Conservation (phyloP, 805 yeast genomes). For the Lipomyces spencermartinsiae region DNA sequence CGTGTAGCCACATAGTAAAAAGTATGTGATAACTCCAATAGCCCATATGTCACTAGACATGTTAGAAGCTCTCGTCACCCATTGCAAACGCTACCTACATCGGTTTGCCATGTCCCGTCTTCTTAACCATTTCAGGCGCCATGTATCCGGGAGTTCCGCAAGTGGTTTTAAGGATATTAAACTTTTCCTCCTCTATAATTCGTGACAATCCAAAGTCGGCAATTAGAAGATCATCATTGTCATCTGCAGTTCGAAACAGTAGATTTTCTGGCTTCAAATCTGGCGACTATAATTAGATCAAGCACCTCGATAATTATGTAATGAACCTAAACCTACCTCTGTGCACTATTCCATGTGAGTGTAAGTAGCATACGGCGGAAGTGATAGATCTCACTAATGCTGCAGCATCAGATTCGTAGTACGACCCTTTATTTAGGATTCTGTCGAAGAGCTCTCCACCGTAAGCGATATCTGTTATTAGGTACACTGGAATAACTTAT, state of each 20-base stretch:
- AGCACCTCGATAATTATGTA: neutral
- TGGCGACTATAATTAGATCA: neutral
- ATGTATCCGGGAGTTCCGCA: slow-evolving; percentile 77
- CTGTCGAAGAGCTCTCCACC: slow-evolving; percentile 74
- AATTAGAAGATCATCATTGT: slow-evolving; percentile 52
- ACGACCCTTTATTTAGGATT: slow-evolving; percentile 55
- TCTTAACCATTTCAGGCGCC: slow-evolving; percentile 70
- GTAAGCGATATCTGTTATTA: slow-evolving; percentile 69
- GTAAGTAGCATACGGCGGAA: slow-evolving; percentile 64
- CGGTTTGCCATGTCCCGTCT: slow-evolving; percentile 60
- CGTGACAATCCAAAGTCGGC: slow-evolving; percentile 74
- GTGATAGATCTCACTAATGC: slow-evolving; percentile 58
- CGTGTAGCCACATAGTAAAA: slow-evolving; percentile 73
- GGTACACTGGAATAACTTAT: slow-evolving; percentile 42
- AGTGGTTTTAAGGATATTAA: slow-evolving; percentile 50
- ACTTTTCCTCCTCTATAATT: slow-evolving; percentile 50
- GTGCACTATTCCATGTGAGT: slow-evolving; percentile 65
- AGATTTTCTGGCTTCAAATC: slow-evolving; percentile 78
- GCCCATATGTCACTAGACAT: slow-evolving; percentile 71
- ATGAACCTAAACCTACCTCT: slow-evolving; percentile 46
- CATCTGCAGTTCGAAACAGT: slow-evolving; percentile 54
- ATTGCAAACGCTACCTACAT: slow-evolving; percentile 45
- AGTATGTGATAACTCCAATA: slow-evolving; percentile 72
- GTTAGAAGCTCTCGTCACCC: neutral
- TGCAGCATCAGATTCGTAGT: slow-evolving; percentile 57